Conservation (phyloP, 306 rosid species). For the Dryas alaskensis region DNA sequence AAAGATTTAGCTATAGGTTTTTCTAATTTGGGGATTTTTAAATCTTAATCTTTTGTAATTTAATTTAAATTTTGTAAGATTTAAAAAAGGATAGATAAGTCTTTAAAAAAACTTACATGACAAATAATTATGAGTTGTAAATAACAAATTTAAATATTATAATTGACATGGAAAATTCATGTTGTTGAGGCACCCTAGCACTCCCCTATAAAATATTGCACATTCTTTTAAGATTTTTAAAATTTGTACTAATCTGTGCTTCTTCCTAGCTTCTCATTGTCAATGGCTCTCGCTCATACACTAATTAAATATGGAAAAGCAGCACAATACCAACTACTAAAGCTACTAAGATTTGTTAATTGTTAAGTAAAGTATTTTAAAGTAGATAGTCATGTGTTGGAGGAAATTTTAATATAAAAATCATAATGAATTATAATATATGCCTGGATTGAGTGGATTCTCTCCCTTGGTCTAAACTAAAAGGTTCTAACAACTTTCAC, state of each 20-base stretch:
- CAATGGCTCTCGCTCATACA: neutral
- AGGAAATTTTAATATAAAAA: neutral
- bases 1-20: too few species aligned
- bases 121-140: too few species aligned
- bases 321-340: neutral
- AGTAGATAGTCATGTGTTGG: neutral
- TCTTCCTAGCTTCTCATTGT: neutral
- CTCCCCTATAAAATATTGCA: neutral
- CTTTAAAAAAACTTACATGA: too few species aligned
- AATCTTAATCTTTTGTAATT: too few species aligned
- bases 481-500: neutral
- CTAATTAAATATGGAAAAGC: neutral
- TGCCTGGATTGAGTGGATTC: slow-evolving; percentile 1
- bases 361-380: neutral
- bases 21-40: too few species aligned
- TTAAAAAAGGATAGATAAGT: too few species aligned
- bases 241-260: neutral
- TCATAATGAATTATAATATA: neutral
- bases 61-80: too few species aligned
- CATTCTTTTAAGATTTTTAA: neutral
- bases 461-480: neutral
- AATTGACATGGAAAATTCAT: neutral
- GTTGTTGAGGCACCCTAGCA: too few species aligned
- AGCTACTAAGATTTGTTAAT: neutral
- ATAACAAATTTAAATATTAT: too few species aligned